Evolutionary conservation across 202 grass and related monocot genomes (phyloP).

Genomic region (Zoysia matrella): DNA sequence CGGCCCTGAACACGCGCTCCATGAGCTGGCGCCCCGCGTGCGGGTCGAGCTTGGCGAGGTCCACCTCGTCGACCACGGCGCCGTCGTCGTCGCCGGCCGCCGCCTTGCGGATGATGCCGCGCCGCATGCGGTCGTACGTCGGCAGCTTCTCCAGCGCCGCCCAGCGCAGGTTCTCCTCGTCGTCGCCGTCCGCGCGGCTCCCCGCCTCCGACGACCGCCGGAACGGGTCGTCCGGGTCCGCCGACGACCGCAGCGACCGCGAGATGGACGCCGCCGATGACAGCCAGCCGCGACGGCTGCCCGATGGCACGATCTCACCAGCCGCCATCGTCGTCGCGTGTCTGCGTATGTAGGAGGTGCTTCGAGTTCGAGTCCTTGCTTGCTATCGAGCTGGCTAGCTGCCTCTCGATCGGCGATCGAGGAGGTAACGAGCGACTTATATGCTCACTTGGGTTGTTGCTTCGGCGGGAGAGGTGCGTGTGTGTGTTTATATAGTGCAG

Average conservation of each 20-base stretch:
- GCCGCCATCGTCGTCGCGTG: neutral
- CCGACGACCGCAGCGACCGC: slow-evolving; percentile 38
- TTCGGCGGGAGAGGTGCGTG: too few species aligned
- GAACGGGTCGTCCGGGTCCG: slow-evolving; percentile 51
- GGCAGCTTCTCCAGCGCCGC: slow-evolving; percentile 94
- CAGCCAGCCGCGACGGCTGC: slow-evolving; percentile 56
- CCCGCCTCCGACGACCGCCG: slow-evolving; percentile 5
- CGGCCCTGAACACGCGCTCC: slow-evolving; percentile 70
- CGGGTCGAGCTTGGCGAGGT: slow-evolving; percentile 51
- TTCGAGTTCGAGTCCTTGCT: too few species aligned
- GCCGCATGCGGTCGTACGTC: slow-evolving; percentile 85
- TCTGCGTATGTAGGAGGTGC: too few species aligned
- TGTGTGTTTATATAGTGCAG: too few species aligned
- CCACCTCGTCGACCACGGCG: slow-evolving; percentile 42
- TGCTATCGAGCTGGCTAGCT: neutral
- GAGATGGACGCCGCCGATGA: slow-evolving; percentile 33
- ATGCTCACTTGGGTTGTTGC: too few species aligned
- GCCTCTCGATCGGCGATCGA: neutral
- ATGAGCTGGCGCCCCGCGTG: slow-evolving; percentile 45
- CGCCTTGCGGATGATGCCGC: slow-evolving; percentile 52
- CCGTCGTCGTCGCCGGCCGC: neutral
- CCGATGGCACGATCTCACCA: slow-evolving; percentile 40
- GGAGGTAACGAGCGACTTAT: too few species aligned
- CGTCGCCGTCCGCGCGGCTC: neutral
- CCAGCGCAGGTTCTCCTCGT: slow-evolving; percentile 92